Conservation (phyloP, 2,329 filamentous ascomycete genomes). For the Pseudocercospora cruenta region DNA sequence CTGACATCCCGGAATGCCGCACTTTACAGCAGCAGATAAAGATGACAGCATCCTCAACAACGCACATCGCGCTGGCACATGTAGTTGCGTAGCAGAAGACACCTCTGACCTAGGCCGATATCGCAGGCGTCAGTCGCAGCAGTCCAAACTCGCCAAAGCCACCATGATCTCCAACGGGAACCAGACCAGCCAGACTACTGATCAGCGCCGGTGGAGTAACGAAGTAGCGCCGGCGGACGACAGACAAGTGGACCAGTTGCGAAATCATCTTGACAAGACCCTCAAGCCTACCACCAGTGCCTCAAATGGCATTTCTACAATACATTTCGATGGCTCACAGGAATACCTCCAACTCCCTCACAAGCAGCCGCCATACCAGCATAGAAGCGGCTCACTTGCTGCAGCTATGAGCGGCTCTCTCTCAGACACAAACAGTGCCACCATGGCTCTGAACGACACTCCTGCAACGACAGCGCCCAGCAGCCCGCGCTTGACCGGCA, state of each 20-base stretch:
- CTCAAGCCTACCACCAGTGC: conserved; percentile 24
- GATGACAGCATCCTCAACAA: conserved; percentile 23
- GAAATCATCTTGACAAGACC: conserved; percentile 37
- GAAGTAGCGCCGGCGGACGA: conserved; percentile 27
- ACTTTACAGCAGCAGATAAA: conserved; percentile 6
- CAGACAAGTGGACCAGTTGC: conserved; percentile 35
- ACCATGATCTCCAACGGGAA: conserved; percentile 35
- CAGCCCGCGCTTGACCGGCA: conserved; percentile 43
- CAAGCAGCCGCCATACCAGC: conserved; percentile 9
- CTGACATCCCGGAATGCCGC: background rate
- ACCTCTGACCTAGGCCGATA: conserved; percentile 35
- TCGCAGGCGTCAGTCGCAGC: conserved; percentile 40
- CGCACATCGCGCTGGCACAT: conserved; percentile 35
- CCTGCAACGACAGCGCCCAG: conserved; percentile 64
- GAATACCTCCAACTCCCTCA: conserved; percentile 14
- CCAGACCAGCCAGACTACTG: conserved; percentile 19
- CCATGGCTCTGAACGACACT: conserved; percentile 62
- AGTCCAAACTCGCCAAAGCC: conserved; percentile 35
- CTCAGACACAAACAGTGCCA: conserved; percentile 31
- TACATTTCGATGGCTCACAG: conserved; percentile 11
- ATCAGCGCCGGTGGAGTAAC: conserved; percentile 24
- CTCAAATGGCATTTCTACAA: conserved; percentile 9
- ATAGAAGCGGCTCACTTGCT: conserved; percentile 28
- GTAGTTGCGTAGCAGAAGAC: conserved; percentile 36
- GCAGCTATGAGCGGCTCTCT: conserved; percentile 34